Conservation (phyloP, 148 eudicot genomes). For the Chenopodium suecicum region DNA sequence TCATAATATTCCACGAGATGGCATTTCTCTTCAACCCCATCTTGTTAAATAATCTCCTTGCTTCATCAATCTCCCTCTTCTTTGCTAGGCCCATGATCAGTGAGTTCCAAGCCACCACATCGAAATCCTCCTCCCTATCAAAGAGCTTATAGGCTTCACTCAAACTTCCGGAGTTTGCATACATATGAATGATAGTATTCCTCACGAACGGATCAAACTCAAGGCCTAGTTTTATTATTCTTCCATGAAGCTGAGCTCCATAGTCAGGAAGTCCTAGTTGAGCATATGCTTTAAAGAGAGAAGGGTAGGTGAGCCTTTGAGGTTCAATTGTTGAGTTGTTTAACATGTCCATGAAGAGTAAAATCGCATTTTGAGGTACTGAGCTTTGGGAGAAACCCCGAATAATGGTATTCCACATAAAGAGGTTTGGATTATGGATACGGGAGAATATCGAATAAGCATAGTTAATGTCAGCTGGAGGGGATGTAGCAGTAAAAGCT, state of each 20-base stretch:
- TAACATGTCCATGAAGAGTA: conserved; percentile 48
- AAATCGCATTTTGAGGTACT: conserved; percentile 37
- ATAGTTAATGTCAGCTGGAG: conserved; percentile 42
- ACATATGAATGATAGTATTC: conserved; percentile 52
- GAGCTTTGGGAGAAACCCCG: conserved; percentile 53
- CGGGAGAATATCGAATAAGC: conserved; percentile 40
- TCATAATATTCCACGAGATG: conserved; percentile 58
- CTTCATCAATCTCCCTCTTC: conserved; percentile 35
- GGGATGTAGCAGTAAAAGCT: conserved; percentile 34
- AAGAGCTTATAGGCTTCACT: conserved; percentile 42
- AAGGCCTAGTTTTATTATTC: conserved; percentile 42
- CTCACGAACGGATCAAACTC: conserved; percentile 36
- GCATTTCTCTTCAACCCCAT: conserved; percentile 40
- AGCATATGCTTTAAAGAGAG: conserved; percentile 51
- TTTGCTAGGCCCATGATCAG: conserved; percentile 58
- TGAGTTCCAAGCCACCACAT: conserved; percentile 58
- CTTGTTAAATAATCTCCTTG: conserved; percentile 44
- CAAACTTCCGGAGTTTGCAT: conserved; percentile 47
- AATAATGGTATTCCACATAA: conserved; percentile 59
- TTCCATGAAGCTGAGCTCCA: conserved; percentile 58
- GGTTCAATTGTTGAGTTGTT: conserved; percentile 36
- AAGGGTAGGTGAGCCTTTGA: conserved; percentile 51
- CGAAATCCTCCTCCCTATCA: conserved; percentile 32
- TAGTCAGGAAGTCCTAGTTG: conserved; percentile 39
- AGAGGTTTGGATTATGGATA: conserved; percentile 40